Evolutionary conservation across 2,329 filamentous ascomycete species (phyloP), one percentile per base, ranked within the genome.

Genomic region (Chalaropsis thielavioides): DNA sequence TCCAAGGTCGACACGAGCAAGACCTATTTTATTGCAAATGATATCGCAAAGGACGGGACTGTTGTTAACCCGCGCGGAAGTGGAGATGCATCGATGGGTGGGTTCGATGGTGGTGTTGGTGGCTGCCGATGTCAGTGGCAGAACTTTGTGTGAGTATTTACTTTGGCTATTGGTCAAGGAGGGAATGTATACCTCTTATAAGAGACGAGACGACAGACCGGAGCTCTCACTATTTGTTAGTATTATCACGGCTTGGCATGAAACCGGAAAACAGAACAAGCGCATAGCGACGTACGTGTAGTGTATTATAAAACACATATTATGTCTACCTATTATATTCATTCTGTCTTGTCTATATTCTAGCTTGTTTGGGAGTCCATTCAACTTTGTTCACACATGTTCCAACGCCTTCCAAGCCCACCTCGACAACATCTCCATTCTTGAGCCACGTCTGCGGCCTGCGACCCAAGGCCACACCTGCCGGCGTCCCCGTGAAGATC

Each of bases 381-480:
- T 74, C 71, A 44, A 74, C 69, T 70, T 73, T 79, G 72, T 82
- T 83, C 3, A 72, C 79, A 69, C 80, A 84, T 15, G 79, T 80
- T 27, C 87, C 87, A 6, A 90, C 83, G 1, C 79, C 77, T 69
- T 89, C 84, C 1, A 90, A 77, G 6, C 78, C 79, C 61, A 90
- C 86, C 71, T 89, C 84, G 22, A 89, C 85, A 24, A 83, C 74
- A 72, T 90, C 87, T 3, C 86, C 84, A 72, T 90, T 80, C 73
- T 85, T 83, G 65, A 90, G 75, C 84, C 86, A 89, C 10, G 87
- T 69, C 66, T 80, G 81, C 2, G 86, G 86, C 65, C 80, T 84
- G 61, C 81, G 79, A 15, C 86, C 87, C 81, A 87, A 85, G 1
- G 84, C 87, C 22, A 90, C 87, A 40, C 87, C 87, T 67, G 84